phyloP scores from a whole-genome alignment of 2,329 filamentous ascomycete genomes.

The Trichoderma sp. region DNA sequence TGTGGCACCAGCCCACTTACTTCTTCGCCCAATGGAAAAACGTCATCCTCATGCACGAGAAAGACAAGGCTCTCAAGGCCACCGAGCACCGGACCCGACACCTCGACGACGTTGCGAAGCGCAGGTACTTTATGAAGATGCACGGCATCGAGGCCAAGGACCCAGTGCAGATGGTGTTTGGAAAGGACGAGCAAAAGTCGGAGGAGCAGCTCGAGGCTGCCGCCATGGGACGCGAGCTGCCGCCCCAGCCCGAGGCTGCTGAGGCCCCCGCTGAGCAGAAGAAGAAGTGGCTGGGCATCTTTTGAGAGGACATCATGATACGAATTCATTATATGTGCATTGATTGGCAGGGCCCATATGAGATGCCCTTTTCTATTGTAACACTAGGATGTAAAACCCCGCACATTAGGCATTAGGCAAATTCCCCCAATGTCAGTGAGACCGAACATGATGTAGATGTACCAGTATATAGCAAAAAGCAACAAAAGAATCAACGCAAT shows the following conservation, averaged over 20 bases:
- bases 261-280: conserved; percentile 37
- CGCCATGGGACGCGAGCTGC: conserved; percentile 40
- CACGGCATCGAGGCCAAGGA: conserved; percentile 74
- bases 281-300: conserved; percentile 85
- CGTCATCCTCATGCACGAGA: conserved; percentile 75
- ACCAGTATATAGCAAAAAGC: conserved; percentile 4
- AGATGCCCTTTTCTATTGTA: neutral
- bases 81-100: conserved; percentile 70
- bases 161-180: conserved; percentile 51
- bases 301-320: conserved; percentile 45
- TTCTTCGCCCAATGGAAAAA: conserved; percentile 67
- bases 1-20: conserved; percentile 68
- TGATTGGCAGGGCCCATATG: neutral
- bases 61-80: conserved; percentile 68
- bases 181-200: conserved; percentile 39
- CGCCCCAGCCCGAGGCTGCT: conserved; percentile 28
- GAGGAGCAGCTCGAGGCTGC: conserved; percentile 40
- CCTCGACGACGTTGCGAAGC: conserved; percentile 85
- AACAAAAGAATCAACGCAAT: neutral
- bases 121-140: conserved; percentile 79
- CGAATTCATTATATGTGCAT: conserved; percentile 18
- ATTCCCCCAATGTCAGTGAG: neutral
- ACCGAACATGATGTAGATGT: conserved; percentile 14
- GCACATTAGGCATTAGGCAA: conserved; percentile 8
- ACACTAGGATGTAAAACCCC: neutral